Evolutionary conservation across 768 basidiomycete genomes (phyloP).

Genomic region (Mycena pura): DNA sequence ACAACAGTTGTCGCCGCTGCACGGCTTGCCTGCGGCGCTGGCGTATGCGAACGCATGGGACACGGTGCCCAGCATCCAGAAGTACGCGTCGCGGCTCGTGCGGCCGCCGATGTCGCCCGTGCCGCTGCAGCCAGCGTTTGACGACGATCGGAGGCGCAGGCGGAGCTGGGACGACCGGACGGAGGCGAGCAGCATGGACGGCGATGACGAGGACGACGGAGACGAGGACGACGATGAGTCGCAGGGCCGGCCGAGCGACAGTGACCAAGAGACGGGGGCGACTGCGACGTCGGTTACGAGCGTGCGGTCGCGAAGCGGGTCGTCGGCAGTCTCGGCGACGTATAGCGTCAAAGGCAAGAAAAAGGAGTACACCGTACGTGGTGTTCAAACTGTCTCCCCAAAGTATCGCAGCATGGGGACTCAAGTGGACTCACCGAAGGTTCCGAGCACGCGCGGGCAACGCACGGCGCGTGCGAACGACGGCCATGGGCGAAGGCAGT

Average conservation of each 20-base stretch:
- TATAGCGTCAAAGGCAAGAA: slow-evolving; percentile 48
- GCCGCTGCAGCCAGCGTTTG: slow-evolving; percentile 57
- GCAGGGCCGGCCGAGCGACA: slow-evolving; percentile 39
- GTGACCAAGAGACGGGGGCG: slow-evolving; percentile 36
- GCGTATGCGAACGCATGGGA: slow-evolving; percentile 89
- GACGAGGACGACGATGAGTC: slow-evolving; percentile 63
- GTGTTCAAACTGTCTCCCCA: slow-evolving; percentile 71
- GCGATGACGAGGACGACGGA: slow-evolving; percentile 80
- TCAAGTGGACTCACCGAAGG: slow-evolving; percentile 55
- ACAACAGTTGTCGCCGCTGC: slow-evolving; percentile 47
- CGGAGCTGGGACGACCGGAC: slow-evolving; percentile 59
- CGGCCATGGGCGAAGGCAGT: slow-evolving; percentile 14
- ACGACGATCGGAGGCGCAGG: slow-evolving; percentile 48
- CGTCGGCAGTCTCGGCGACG: slow-evolving; percentile 42
- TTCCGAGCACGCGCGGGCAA: slow-evolving; percentile 30
- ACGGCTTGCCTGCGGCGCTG: slow-evolving; percentile 63
- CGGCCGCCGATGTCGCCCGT: slow-evolving; percentile 51
- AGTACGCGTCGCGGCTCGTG: slow-evolving; percentile 69
- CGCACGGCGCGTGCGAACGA: slow-evolving; percentile 28
- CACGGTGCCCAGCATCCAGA: slow-evolving; percentile 76
- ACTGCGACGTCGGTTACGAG: slow-evolving; percentile 27
- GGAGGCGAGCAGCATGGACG: slow-evolving; percentile 80
- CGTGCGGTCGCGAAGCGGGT: slow-evolving; percentile 26
- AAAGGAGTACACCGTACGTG: slow-evolving; percentile 68
- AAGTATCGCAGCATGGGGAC: slow-evolving; percentile 62